Evolutionary conservation across 495 filamentous ascomycete species (phyloP).

Genomic region (Clohesyomyces aquaticus): DNA sequence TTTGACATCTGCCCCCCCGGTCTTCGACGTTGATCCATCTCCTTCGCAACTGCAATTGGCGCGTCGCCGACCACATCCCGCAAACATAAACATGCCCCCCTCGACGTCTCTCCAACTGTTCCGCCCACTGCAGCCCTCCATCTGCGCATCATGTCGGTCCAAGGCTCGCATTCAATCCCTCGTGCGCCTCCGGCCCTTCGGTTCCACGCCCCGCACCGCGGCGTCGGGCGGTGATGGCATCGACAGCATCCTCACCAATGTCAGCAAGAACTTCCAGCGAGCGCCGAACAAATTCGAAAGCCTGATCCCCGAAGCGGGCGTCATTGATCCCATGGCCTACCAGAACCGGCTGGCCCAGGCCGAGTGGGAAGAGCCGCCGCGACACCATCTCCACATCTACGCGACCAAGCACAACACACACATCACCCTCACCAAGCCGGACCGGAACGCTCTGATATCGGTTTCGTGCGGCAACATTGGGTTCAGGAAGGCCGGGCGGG

Average conservation of each 20-base stretch:
- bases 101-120: conserved; percentile 19
- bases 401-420: conserved; percentile 89
- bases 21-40: conserved; percentile 2
- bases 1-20: conserved; percentile 11
- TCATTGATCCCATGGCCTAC: conserved; percentile 1
- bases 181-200: conserved; percentile 26
- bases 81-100: conserved; percentile 32
- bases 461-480: conserved; percentile 81
- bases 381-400: conserved; percentile 87
- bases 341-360: conserved; percentile 7
- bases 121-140: conserved; percentile 21
- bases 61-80: conserved; percentile 6
- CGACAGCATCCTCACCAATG: neutral
- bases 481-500: conserved; percentile 76
- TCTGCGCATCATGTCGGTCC: conserved; percentile 35
- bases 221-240: conserved; percentile 8
- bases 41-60: conserved; percentile 5
- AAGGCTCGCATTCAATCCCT: neutral
- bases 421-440: conserved; percentile 81
- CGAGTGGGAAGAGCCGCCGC: conserved; percentile 44
- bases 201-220: conserved; percentile 10
- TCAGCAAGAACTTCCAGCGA: conserved; percentile 1
- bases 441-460: conserved; percentile 74
- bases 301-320: conserved; percentile 3
- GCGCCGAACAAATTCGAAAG: neutral